These are phyloP conservation scores for Funneliformis mosseae DNA, from an alignment of 192 early-diverging fungal genomes.

Conservation along the genomic window DNA sequence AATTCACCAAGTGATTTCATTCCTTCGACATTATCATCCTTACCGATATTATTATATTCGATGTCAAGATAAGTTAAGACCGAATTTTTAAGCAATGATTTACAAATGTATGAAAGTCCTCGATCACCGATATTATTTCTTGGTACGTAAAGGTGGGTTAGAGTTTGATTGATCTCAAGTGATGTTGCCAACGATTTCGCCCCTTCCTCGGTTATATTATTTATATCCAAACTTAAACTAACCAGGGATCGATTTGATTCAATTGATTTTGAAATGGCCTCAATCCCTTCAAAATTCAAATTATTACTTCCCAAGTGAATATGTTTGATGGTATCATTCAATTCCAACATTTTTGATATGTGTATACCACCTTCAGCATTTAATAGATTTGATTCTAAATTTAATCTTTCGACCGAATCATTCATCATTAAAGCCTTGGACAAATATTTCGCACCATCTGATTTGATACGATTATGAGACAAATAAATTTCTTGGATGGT, in stretches of 20 bases:
- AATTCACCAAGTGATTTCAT: constrained; percentile 34
- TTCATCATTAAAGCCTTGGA: constrained; percentile 34
- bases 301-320: constrained; percentile 47
- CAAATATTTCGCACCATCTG: constrained; percentile 33
- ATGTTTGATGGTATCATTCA: constrained; percentile 39
- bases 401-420: constrained; percentile 31
- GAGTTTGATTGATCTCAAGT: constrained; percentile 34
- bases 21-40: constrained; percentile 33
- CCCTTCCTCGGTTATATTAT: constrained; percentile 41
- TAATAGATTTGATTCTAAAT: constrained; percentile 43
- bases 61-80: constrained; percentile 39
- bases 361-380: constrained; percentile 32
- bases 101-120: constrained; percentile 38
- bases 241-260: constrained; percentile 38
- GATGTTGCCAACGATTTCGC: constrained; percentile 34
- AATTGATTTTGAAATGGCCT: constrained; percentile 40
- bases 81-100: constrained; percentile 39
- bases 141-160: constrained; percentile 47
- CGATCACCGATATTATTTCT: constrained; percentile 45
- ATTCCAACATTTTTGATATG: constrained; percentile 35
- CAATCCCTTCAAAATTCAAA: constrained; percentile 35
- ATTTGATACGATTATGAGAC: constrained; percentile 37
- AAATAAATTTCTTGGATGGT: constrained; percentile 32
- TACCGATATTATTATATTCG: constrained; percentile 46
- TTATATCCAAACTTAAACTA: constrained; percentile 47